Evolutionary conservation across 164 flowering plant species (phyloP), one percentile per base, ranked within the genome.

Genomic region (Protea cynaroides): DNA sequence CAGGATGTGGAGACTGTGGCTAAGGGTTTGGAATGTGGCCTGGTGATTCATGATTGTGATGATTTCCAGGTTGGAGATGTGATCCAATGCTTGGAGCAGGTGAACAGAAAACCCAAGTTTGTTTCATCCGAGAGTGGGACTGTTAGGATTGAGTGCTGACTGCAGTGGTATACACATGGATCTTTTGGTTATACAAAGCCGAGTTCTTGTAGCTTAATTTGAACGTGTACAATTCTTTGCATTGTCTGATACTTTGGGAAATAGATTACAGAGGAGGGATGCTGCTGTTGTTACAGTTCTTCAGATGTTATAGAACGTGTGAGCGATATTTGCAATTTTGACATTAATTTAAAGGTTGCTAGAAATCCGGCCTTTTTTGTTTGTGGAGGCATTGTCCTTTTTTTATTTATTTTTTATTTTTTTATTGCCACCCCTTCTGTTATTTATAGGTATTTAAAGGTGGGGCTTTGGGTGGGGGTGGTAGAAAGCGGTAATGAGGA

Each of bases 1-100:
- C 92, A 88, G 61, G 96, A 88, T 36, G 97, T 93, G 56, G 96
- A 88, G 13, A 65, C 78, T 3, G 96, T 90, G n/a, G 78, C 64
- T 46, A 84, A 87, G 62, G 98, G 97, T n/a, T 83, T 67, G 17
- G 98, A 90, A 67, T 93, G 98, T 71, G 98, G 97, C 36, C 82
- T 93, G 18, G 86, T 88, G 56, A 75, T 93, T 54, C 57, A 66
- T 36, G 79, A 82, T 68, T 90, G 83, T 59, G 61, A 78, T 43
- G 89, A 84, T 79, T 82, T 87, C 61, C 84, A 63, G 70, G 49
- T 93, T 25, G 98, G 98, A 61, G 98, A 93, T 53, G 63, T 90
- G 64, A 76, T 93, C 70, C 98, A 93, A 66, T 88, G 96, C 78
- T 63, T 90, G 76, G 89, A 82, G 68, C 77, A 80, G 68, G 94